Evolutionary conservation across 129 eudicot species (phyloP), one percentile per base, ranked within the genome.

Genomic region (Flaveria robusta): DNA sequence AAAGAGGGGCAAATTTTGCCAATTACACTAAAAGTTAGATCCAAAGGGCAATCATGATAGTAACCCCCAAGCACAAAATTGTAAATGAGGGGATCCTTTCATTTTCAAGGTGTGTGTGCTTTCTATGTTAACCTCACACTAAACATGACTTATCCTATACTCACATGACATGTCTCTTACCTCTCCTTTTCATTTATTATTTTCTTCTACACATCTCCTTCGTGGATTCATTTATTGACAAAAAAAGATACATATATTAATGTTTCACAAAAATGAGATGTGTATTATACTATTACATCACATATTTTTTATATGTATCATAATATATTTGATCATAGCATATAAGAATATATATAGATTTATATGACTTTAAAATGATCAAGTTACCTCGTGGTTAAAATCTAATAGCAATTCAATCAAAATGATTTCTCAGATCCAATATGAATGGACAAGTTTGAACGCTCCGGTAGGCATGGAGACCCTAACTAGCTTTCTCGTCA

Each of bases 151-250:
- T 78, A 51, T 71, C 80, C 39, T 75, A 65, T 77, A 34, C 67
- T 79, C 86, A 79, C 80, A 82, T 83, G 79, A 41, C 66, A 66
- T 86, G 80, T 71, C 60, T 62, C 72, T 49, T 71, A 47, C 68
- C 74, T 34, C 71, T 77, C 58, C 59, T 65, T 34, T 81, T 50
- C 60, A 41, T 59, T 46, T 41, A 71, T 60, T 60, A n/a, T 66
- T 24, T 65, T 72, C 24, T 78, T 59, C 58, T 41, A 79, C 76
- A 41, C 72, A 29, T 31, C n/a, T 41, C 70, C 51, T 58, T 59
- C 81, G 50, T 55, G 72, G 46, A 34, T 45, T 59, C 14, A 65
- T 72, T 72, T 64, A 64, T 39, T 72, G 23, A 79, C 26, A 70
- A 39, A 14, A 71, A 59, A 23, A 56, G 1, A 54, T 54, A 42